Evolutionary conservation across 441 rosid species (phyloP), one percentile per base, ranked within the genome.

Genomic region (Erysimum pusillum): DNA sequence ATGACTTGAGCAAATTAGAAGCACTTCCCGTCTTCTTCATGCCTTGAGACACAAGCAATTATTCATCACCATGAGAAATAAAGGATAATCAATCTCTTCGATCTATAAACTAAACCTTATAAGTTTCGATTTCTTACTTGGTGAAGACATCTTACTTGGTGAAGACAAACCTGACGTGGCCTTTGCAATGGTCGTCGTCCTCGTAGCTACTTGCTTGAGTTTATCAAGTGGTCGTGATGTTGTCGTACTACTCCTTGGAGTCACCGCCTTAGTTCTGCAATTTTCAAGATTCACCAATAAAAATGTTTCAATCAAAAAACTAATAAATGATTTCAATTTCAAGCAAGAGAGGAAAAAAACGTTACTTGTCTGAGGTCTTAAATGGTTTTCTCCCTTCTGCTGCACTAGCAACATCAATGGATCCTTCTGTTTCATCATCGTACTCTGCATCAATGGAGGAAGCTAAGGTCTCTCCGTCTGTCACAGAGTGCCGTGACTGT

Each of bases 131-230:
- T 46, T 17, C 83, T 73, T 80, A 91, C 95, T 70, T 67, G 89
- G 64, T 69, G 85, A 74, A 49, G 41, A 74, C 81, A 73, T 44
- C 83, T 73, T 79, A 91, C 93, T 70, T 72, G 89, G 66, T 69
- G 85, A 75, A 46, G 38, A 75, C 81, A 73, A 25, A 83, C 80
- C 78, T 77, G 65, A 68, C 69, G 52, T 60, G 80, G 76, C 88
- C 87, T 4, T 79, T 38, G 67, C 59, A 7, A 70, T 17, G 28
- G 28, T 63, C 35, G 65, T 39, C 11, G 82, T 51, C 46, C 75
- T 79, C n/a, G 75, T 68, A 62, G 71, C 66, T 7, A 63, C 78
- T 76, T 70, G 80, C 41, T 57, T 73, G 25, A 79, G 82, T 46
- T 79, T 79, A 68, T 73, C 82, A 63, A 79, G 67, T 62, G 82